Percentiles rank a stretch among this genome's conserved stretches.
Conservation (phyloP, 495 filamentous ascomycete species). For the Podospora australis region DNA sequence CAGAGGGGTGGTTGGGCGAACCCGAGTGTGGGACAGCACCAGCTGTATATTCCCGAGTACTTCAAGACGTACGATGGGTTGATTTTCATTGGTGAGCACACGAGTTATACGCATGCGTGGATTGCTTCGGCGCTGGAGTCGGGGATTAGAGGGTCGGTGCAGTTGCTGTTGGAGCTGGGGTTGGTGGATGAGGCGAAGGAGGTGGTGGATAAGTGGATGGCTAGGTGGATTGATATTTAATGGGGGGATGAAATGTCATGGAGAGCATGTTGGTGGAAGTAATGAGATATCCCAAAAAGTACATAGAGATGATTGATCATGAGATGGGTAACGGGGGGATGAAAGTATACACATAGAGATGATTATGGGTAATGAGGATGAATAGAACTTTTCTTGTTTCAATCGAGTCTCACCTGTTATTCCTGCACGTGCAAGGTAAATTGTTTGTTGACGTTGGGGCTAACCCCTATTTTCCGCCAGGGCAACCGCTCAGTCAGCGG, state of each 20-base stretch:
- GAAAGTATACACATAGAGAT: no score
- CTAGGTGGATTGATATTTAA: conserved; percentile 45
- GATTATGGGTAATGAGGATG: no score
- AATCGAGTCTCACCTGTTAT: no score
- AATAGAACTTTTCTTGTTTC: no score
- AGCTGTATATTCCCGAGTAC: conserved; percentile 61
- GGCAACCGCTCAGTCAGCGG: no score
- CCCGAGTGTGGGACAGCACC: conserved; percentile 53
- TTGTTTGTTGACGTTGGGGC: no score
- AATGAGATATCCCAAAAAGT: no score
- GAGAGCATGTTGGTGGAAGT: neutral
- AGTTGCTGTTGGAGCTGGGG: conserved; percentile 58
- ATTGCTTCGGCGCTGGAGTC: conserved; percentile 62
- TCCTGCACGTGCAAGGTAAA: no score
- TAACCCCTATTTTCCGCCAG: no score
- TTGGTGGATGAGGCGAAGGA: conserved; percentile 65
- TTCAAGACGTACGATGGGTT: conserved; percentile 61
- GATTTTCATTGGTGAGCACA: conserved; percentile 66
- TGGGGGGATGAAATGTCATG: conserved; percentile 24
- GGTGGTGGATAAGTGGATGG: conserved; percentile 62
- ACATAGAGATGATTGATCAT: no score
- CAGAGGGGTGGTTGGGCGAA: conserved; percentile 50
- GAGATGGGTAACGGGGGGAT: no score
- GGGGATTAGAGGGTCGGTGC: conserved; percentile 57
- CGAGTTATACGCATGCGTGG: conserved; percentile 69